Percentiles rank a stretch among this genome's conserved stretches.
These are phyloP conservation scores for Schizochytrium sp. DNA, from an alignment of 108 stramenopile genomes.

Conservation along the genomic window DNA sequence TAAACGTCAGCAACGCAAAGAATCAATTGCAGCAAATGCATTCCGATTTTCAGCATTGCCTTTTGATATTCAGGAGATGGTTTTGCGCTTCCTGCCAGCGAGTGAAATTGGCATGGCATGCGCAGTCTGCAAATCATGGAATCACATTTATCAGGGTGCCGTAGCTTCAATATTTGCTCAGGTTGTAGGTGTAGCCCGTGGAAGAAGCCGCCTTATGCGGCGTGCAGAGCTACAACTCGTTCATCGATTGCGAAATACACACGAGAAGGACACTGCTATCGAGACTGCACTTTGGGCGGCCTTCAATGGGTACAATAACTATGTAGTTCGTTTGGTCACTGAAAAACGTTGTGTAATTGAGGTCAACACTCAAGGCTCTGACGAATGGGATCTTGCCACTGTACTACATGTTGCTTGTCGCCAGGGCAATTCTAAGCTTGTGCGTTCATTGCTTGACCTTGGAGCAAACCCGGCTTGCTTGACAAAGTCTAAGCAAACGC, in stretches of 20 bases:
- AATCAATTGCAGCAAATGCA: background rate
- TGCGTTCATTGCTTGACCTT: conserved; percentile 3
- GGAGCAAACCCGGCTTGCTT: conserved; percentile 25
- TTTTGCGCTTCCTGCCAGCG: conserved; percentile 18
- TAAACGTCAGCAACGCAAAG: background rate
- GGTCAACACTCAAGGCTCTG: conserved; percentile 31
- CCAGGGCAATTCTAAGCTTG: conserved; percentile 52
- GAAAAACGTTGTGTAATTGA: background rate
- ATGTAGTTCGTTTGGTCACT: conserved; percentile 9
- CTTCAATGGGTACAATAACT: conserved; percentile 50
- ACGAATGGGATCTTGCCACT: conserved; percentile 48
- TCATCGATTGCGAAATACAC: conserved; percentile 45
- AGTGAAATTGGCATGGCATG: conserved; percentile 40
- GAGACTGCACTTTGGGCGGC: conserved; percentile 46
- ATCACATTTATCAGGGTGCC: conserved; percentile 48
- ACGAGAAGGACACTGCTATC: conserved; percentile 60
- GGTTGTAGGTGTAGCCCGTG: conserved; percentile 48
- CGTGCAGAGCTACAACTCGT: conserved; percentile 54
- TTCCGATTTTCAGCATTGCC: background rate
- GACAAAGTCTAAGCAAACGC: conserved; percentile 27
- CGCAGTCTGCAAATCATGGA: conserved; percentile 52
- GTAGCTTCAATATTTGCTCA: conserved; percentile 50
- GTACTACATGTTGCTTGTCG: conserved; percentile 48
- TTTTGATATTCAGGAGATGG: conserved; percentile 56
- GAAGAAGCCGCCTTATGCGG: conserved; percentile 36